Evolutionary conservation across 148 eudicot genomes (phyloP), one percentile per base, ranked within the genome.

Genomic region (Vaccinium macrocarpon): DNA sequence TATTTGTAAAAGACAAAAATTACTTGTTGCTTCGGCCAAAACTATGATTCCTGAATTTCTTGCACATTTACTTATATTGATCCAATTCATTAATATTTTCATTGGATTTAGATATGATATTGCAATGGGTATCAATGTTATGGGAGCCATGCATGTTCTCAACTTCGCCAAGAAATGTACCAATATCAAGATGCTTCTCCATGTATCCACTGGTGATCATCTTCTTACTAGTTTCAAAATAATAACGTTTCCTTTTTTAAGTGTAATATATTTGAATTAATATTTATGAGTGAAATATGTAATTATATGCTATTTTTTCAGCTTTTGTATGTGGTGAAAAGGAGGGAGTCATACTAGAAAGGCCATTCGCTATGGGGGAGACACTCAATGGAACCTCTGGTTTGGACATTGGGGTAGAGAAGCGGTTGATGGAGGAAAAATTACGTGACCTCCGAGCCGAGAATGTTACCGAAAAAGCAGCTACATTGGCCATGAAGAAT

Each of bases 111-210:
- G 96, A 73, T 93, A 92, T 84, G 96, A 93, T 81, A 86, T 88
- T 11, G 90, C 96, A 6, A 77, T 93, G 81, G 56, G 48, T 55
- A 87, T 93, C 79, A 93, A 93, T 74, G 89, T 91, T 29, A 72
- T 88, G 50, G 94, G 96, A 79, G 93, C 91, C 11, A 93, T 86
- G 86, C 16, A 93, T 83, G 92, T 90, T 6, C 1, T 90, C 53
- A 87, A 92, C 81, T 93, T 93, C 79, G 91, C 91, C 50, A 93
- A 91, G 89, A 92, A 90, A 78, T 93, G 96, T 76, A 32, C 86
- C 15, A 88, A 88, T 48, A 57, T 92, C 19, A 85, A 88, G 84
- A 83, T 90, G 62, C 84, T 93, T 56, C 83, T 92, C 64, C 96
- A 93, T 23, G 92, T 92, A 29, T 93, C 95, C 5, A 93, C 95